Conservation (phyloP, 176 grass and related monocot genomes). For the Triticum dicoccoides region DNA sequence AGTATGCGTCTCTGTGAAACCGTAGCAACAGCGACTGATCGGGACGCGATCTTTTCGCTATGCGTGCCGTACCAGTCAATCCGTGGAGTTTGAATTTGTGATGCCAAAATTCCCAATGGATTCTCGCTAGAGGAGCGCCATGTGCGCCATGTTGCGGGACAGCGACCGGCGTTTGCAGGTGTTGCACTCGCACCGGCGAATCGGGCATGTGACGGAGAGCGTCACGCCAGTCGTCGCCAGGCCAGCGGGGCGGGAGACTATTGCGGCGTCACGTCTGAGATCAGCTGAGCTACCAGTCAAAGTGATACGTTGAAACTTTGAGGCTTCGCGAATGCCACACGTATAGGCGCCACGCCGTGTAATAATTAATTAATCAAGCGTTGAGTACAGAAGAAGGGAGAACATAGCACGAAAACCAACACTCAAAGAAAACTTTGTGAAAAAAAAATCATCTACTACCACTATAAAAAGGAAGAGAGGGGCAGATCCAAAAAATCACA, state of each 20-base stretch:
- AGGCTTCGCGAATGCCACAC: background rate
- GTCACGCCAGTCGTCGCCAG: background rate
- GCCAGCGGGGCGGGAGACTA: background rate
- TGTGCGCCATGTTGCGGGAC: background rate
- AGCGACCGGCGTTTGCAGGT: background rate
- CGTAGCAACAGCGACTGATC: background rate
- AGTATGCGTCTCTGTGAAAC: background rate
- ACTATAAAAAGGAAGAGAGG: too few species aligned
- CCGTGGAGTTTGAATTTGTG: background rate
- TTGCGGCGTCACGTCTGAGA: background rate
- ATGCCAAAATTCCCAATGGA: background rate
- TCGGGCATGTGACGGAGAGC: background rate
- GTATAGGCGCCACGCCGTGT: background rate
- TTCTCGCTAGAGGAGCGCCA: background rate
- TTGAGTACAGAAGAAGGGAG: too few species aligned
- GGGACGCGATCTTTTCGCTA: background rate
- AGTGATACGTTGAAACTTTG: constrained; percentile 34
- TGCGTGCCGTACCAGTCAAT: background rate
- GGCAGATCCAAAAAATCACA: too few species aligned
- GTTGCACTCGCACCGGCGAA: background rate
- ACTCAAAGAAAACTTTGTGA: too few species aligned
- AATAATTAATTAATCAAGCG: too few species aligned
- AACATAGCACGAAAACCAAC: too few species aligned
- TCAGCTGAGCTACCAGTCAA: background rate
- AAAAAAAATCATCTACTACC: too few species aligned